Conservation (phyloP, 1,284 basidiomycete genomes). For the Coriolopsis trogii region DNA sequence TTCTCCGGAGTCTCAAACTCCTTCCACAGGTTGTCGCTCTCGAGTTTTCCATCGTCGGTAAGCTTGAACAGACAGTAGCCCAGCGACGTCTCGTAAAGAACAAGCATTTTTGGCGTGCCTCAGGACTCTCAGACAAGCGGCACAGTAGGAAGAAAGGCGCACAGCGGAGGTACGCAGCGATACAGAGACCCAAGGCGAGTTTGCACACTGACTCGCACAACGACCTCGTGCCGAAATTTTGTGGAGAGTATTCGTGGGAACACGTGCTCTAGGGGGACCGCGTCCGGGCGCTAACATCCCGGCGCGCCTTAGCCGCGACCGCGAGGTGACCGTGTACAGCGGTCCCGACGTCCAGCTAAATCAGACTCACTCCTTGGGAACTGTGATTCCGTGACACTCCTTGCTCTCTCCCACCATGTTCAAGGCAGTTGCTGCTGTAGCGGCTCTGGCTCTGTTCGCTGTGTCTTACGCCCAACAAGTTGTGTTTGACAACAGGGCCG, state of each 20-base stretch:
- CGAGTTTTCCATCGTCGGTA: constrained; percentile 87
- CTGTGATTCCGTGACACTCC: background rate
- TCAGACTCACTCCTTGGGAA: constrained; percentile 3
- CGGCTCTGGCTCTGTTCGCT: background rate
- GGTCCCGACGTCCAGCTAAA: background rate
- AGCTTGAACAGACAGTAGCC: constrained; percentile 99
- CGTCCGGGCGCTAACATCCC: background rate
- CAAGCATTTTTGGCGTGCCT: constrained; percentile 68
- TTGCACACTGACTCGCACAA: constrained; percentile 6
- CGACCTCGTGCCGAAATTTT: constrained; percentile 32
- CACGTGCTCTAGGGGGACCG: constrained; percentile 5
- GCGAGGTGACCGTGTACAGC: no score
- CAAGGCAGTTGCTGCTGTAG: background rate
- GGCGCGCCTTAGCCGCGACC: background rate
- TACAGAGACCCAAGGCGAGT: background rate
- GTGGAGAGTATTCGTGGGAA: constrained; percentile 22
- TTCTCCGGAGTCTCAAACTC: constrained; percentile 92
- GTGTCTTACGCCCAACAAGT: constrained; percentile 12
- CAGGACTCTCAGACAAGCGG: constrained; percentile 7
- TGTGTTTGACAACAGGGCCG: constrained; percentile 3
- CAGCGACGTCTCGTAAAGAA: constrained; percentile 84
- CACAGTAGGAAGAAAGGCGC: constrained; percentile 14
- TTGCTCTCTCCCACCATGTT: constrained; percentile 18
- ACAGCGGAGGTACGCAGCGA: background rate
- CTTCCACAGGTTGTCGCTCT: constrained; percentile 86